Conservation (phyloP, 306 rosid species). For the Begonia fuchsioides region DNA sequence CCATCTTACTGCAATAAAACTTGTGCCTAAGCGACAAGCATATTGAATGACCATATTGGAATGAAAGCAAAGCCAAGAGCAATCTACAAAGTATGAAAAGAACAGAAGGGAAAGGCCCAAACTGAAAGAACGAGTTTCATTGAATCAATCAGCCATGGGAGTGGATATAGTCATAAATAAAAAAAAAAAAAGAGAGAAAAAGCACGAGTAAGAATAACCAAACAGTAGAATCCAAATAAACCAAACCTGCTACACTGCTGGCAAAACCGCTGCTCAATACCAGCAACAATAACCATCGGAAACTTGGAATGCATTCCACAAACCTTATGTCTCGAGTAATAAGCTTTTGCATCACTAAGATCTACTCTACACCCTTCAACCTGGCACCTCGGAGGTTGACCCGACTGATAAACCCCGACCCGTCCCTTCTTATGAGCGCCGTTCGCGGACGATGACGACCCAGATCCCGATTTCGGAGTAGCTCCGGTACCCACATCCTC, state of each 20-base stretch:
- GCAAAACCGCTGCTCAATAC: slow-evolving; percentile 80
- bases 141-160: too few relatives aligned
- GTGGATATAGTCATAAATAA: too few relatives aligned
- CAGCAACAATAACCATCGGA: slow-evolving; percentile 61
- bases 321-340: slow-evolving; percentile 87
- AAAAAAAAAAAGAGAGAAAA: too few relatives aligned
- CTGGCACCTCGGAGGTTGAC: slow-evolving; percentile 81
- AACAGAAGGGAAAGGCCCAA: too few relatives aligned
- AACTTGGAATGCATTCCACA: slow-evolving; percentile 77
- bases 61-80: too few relatives aligned
- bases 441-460: slow-evolving; percentile 21
- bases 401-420: slow-evolving; percentile 22
- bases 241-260: slow-evolving; percentile 89
- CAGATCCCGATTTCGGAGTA: slow-evolving; percentile 18
- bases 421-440: slow-evolving; percentile 34
- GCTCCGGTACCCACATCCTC: slow-evolving; percentile 43
- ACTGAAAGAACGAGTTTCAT: too few relatives aligned
- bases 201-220: too few relatives aligned
- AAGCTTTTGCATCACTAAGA: slow-evolving; percentile 76
- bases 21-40: too few relatives aligned
- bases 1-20: too few relatives aligned
- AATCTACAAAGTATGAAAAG: too few relatives aligned
- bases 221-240: too few relatives aligned
- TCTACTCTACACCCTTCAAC: slow-evolving; percentile 81
- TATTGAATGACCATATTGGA: too few relatives aligned